Evolutionary conservation across 2,329 filamentous ascomycete genomes (phyloP).

Genomic region (Fusarium sacchari): DNA sequence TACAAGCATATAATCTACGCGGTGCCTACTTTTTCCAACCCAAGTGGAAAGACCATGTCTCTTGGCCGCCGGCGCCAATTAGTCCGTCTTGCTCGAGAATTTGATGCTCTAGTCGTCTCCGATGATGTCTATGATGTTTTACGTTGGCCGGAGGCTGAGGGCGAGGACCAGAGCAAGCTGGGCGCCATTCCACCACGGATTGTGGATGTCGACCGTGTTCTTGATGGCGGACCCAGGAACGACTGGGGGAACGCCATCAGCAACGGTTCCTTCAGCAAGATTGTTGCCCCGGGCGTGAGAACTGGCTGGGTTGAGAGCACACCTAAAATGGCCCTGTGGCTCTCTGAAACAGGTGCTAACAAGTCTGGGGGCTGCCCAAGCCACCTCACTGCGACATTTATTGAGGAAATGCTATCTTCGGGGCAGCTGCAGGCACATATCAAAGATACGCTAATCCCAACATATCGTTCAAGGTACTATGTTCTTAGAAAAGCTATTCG

Average conservation of each 20-base stretch:
- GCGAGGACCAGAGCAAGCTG: not conserved
- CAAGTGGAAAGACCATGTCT: not conserved
- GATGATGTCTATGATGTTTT: not conserved
- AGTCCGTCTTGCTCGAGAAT: not conserved
- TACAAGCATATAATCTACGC: not conserved
- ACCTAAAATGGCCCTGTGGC: not conserved
- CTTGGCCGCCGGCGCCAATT: not conserved
- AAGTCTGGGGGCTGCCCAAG: not conserved
- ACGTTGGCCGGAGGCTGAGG: not conserved
- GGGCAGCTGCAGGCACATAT: not conserved
- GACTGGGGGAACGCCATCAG: not conserved
- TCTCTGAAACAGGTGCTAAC: not conserved
- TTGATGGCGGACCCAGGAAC: not conserved
- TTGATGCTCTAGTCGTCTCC: not conserved
- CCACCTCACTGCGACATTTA: not conserved
- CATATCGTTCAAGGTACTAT: not conserved
- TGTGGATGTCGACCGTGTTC: not conserved
- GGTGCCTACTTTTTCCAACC: not conserved
- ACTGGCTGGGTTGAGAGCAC: not conserved
- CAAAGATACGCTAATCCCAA: not conserved
- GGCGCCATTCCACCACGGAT: not conserved
- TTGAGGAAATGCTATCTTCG: not conserved
- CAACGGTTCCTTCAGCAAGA: not conserved
- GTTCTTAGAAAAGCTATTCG: not conserved
- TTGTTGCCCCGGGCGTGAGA: not conserved